Evolutionary conservation across 192 early-diverging fungal genomes (phyloP).

Genomic region (Gaertneriomyces sp.): DNA sequence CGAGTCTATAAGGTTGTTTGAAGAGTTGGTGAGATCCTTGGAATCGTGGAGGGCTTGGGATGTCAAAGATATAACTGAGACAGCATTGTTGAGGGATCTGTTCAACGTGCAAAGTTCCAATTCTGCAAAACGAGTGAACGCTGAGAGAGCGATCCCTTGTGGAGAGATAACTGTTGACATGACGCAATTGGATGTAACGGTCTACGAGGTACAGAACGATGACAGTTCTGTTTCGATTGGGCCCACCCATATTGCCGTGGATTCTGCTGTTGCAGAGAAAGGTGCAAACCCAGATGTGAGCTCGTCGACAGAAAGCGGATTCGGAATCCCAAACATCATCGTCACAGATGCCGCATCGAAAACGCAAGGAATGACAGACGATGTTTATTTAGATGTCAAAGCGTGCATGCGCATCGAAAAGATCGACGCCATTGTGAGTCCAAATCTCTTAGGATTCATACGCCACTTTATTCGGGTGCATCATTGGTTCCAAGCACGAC

Average conservation of each 20-base stretch:
- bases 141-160: too few relatives aligned
- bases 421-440: slow-evolving; percentile 29
- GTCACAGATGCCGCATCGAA: too few relatives aligned
- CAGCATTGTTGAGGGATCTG: slow-evolving; percentile 21
- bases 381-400: slow-evolving; percentile 11
- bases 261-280: too few relatives aligned
- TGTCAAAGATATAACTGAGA: slow-evolving; percentile 36
- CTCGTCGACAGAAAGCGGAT: too few relatives aligned
- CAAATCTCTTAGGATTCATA: slow-evolving; percentile 42
- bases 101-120: slow-evolving; percentile 16
- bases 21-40: too few relatives aligned
- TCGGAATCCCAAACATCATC: too few relatives aligned
- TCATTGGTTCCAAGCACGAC: slow-evolving; percentile 23
- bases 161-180: slow-evolving; percentile 1
- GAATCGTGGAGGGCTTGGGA: slow-evolving; percentile 47
- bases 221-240: slow-evolving; percentile 32
- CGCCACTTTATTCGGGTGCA: slow-evolving; percentile 37
- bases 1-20: too few relatives aligned
- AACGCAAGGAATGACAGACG: too few relatives aligned
- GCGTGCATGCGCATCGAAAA: slow-evolving; percentile 5
- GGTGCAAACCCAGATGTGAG: too few relatives aligned
- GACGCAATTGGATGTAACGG: slow-evolving; percentile 16
- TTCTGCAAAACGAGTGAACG: not conserved
- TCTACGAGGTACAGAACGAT: slow-evolving; percentile 28
- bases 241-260: slow-evolving; percentile 13